phyloP scores from a whole-genome alignment of 306 rosid genomes.

The Cucurbita maxima region DNA sequence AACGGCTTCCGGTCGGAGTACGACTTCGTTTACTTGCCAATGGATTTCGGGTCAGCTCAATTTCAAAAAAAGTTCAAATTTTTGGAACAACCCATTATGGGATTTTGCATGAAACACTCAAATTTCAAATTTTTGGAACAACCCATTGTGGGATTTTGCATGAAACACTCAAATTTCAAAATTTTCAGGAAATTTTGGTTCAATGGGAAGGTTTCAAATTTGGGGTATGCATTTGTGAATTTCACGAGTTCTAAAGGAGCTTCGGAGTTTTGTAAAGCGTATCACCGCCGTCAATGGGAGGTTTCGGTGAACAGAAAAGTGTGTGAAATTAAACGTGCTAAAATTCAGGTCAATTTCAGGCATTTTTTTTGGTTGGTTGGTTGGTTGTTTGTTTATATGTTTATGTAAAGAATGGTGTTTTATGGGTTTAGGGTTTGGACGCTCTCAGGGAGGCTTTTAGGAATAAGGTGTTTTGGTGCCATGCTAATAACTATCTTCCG shows the following conservation, averaged over 20 bases:
- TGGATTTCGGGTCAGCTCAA: slow-evolving; percentile 3
- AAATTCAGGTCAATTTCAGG: not conserved
- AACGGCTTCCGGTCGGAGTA: not conserved
- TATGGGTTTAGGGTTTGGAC: not conserved
- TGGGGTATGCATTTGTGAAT: slow-evolving; percentile 9
- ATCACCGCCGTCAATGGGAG: not conserved
- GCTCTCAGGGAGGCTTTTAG: not conserved
- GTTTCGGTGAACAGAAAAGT: not conserved
- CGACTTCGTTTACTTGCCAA: slow-evolving; percentile 11
- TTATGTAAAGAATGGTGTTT: not conserved
- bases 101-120: not conserved
- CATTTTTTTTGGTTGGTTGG: not conserved
- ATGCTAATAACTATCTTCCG: not conserved
- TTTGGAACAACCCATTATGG: not conserved
- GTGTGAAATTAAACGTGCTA: not conserved
- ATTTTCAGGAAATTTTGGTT: not conserved
- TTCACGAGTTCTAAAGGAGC: slow-evolving; percentile 3
- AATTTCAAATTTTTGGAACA: too few species aligned
- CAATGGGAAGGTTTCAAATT: slow-evolving; percentile 1
- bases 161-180: not conserved
- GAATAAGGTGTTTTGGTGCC: slow-evolving; percentile 7
- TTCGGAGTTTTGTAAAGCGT: not conserved
- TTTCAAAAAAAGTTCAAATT: not conserved
- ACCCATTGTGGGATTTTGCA: too few species aligned
- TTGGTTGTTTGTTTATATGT: not conserved